These are phyloP conservation scores for Ulmus americana DNA, from an alignment of 331 rosid species.

Conservation along the genomic window DNA sequence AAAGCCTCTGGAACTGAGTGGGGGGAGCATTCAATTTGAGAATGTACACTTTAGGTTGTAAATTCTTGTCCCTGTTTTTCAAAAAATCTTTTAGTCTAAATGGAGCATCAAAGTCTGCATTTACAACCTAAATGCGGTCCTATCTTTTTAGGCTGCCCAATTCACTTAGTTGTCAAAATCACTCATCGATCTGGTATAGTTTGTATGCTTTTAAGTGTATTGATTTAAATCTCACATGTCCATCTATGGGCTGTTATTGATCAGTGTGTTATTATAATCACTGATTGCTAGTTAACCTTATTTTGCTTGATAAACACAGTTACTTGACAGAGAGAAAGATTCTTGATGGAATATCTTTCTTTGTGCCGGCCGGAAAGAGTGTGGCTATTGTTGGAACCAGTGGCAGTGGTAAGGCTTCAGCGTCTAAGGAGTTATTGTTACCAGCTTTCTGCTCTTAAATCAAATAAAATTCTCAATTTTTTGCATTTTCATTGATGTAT, in stretches of 20 bases:
- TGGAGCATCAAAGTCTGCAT: background rate
- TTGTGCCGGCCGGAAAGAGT: slow-evolving; percentile 90
- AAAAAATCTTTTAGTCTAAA: background rate
- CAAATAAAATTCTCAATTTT: background rate
- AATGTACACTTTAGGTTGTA: slow-evolving; percentile 75
- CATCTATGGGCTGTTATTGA: background rate
- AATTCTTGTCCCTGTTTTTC: slow-evolving; percentile 1
- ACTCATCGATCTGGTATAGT: too few relatives aligned
- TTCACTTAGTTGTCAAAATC: background rate
- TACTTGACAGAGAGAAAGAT: slow-evolving; percentile 80
- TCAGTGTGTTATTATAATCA: slow-evolving; percentile 1
- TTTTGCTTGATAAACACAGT: slow-evolving; percentile 39
- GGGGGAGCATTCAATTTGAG: slow-evolving; percentile 69
- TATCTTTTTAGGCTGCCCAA: background rate
- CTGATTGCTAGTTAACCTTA: slow-evolving; percentile 21
- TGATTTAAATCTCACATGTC: background rate
- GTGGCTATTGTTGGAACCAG: slow-evolving; percentile 99
- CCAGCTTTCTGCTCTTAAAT: background rate
- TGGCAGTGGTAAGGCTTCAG: slow-evolving; percentile 84
- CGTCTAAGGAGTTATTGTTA: slow-evolving; percentile 8
- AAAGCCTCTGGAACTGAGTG: slow-evolving; percentile 55
- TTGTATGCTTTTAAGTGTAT: too few relatives aligned
- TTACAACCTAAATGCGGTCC: background rate
- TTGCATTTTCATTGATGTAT: slow-evolving; percentile 25
- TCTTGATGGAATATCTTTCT: slow-evolving; percentile 84